Evolutionary conservation across 2,329 filamentous ascomycete genomes (phyloP), one percentile per base, ranked within the genome.

Genomic region (Hyphodiscus sp.): DNA sequence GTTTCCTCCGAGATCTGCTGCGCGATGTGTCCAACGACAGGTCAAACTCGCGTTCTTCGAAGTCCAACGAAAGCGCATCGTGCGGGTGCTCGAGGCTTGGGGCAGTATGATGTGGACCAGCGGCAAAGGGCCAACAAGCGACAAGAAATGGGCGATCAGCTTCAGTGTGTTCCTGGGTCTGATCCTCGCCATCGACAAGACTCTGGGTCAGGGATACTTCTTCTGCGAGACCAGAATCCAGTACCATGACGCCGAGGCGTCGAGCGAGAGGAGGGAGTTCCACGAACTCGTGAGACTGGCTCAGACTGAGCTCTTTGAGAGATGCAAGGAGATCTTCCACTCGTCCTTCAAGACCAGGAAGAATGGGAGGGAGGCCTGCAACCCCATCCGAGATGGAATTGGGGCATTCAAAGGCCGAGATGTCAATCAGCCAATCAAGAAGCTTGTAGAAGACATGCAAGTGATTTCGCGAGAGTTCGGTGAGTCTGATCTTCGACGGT

Each of bases 251-350:
- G 56, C 62, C 16, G 57, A n/a, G n/a, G n/a, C 58, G 13, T 49
- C 49, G n/a, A 47, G 52, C 2, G 63, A 67, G 46, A 56, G 59
- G 7, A 49, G 52, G 2, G 50, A 58, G 26, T 61, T 64, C 33
- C 50, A 56, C 23, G 52, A 62, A 20, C 54, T 66, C 6, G 54
- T 66, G 15, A 48, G 53, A 16, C 51, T 65, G 52, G 65, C 60
- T 19, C 59, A 67, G 50, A 63, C 53, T 16, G 60, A 67, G 53
- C 52, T 67, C 20, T 67, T 67, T 38, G 64, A 67, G 6, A 54
- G 64, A 20, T 67, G 63, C 54, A 67, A 67, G 47, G 65, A 67
- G 52, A 66, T 67, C 26, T 66, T 67, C 49, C 65, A 67, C 50
- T 65, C 64, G 56, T 64, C 62, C 20, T 67, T 67, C 57, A 67